Evolutionary conservation across 768 basidiomycete genomes (phyloP), one percentile per base, ranked within the genome.

Genomic region (Paxillus involutus): DNA sequence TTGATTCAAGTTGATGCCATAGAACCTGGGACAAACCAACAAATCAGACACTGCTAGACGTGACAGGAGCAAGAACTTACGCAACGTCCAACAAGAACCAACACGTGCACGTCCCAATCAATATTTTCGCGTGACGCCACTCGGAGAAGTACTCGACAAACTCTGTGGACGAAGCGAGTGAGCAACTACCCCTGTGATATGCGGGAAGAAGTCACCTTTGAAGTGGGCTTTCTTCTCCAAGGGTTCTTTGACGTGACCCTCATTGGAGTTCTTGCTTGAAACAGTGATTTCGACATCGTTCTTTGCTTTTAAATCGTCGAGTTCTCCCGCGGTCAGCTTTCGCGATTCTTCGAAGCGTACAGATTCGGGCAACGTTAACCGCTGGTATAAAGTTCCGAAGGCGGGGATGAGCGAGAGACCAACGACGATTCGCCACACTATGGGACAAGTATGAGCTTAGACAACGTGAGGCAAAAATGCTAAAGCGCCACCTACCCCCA

Each of bases 81-180:
- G 88, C 84, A 32, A 90, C 78, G 59, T 90, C 89, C 33, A 90
- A 76, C 21, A 91, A 63, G 73, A 91, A 89, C 90, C 90, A 91
- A 58, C 81, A 85, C 41, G 66, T 30, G 52, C 78, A 80, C 0
- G 89, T 91, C 11, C 84, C 89, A 43, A 91, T 73, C 12, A 92
- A 73, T 19, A 84, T 66, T 62, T 85, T 87, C 3, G 76, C 72
- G 51, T 91, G 86, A 6, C 80, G 73, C 87, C 86, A 89, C 64
- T 89, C 80, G 6, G 80, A 81, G 65, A 91, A 87, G 70, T 92
- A 91, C 0, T 52, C 51, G 44, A 82, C 13, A 65, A 88, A 89
- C 48, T 89, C 89, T 80, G 36, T 13, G 13, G 21, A 49, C 37
- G 40, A 47, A 19, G 26, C 24, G 26, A 32, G 14, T 44, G 24